These are phyloP conservation scores for Rhodotorula graminis DNA, from an alignment of 768 basidiomycete species.

Conservation along the genomic window DNA sequence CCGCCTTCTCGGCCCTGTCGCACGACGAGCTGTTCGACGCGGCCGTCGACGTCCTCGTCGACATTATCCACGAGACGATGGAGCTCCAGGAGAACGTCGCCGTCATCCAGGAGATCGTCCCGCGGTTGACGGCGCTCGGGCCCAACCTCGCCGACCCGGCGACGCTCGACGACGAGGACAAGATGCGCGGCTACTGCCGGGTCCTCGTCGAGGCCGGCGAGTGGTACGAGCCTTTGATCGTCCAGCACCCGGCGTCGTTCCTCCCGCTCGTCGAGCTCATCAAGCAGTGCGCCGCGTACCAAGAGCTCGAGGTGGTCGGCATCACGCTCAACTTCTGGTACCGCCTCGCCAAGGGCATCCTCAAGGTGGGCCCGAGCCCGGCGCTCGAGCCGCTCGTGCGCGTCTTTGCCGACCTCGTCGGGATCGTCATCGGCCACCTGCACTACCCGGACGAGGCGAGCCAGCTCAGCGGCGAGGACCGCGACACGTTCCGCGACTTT, in stretches of 20 bases:
- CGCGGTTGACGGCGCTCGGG: conserved; percentile 70
- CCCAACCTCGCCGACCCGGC: conserved; percentile 55
- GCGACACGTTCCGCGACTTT: conserved; percentile 89
- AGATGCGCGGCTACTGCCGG: conserved; percentile 79
- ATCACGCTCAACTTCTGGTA: conserved; percentile 99
- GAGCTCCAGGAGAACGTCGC: conserved; percentile 91
- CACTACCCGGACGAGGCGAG: conserved; percentile 76
- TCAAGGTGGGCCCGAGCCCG: conserved; percentile 51
- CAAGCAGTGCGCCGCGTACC: conserved; percentile 82
- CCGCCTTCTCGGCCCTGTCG: conserved; percentile 74
- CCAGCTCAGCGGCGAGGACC: conserved; percentile 68
- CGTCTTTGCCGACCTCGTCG: conserved; percentile 77
- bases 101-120: conserved; percentile 80
- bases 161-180: conserved; percentile 72
- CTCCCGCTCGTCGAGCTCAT: conserved; percentile 94
- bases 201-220: conserved; percentile 97
- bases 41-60: conserved; percentile 85
- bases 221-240: conserved; percentile 79
- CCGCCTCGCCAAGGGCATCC: conserved; percentile 83
- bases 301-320: conserved; percentile 89
- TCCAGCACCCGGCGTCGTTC: conserved; percentile 86
- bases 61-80: conserved; percentile 95
- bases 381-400: conserved; percentile 64
- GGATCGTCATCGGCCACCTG: conserved; percentile 78
- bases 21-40: conserved; percentile 86